These are phyloP conservation scores for Thielaviopsis ethacetica DNA, from an alignment of 2,329 filamentous ascomycete genomes.

Conservation along the genomic window DNA sequence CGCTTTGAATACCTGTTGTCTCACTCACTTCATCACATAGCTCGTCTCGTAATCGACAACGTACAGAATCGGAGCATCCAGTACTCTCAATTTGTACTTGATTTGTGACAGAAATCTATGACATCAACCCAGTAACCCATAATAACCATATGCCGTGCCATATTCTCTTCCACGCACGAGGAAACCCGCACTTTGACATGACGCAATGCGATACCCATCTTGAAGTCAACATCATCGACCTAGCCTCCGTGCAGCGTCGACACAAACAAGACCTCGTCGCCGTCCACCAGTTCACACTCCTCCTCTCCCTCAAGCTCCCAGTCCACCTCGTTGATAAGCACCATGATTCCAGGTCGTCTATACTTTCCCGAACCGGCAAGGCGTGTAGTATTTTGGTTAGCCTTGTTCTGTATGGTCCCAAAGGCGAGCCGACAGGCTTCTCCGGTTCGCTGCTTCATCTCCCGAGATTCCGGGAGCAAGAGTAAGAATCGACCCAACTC, in stretches of 20 bases:
- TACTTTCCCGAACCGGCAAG: slow-evolving; percentile 13
- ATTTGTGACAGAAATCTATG: background rate
- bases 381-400: slow-evolving; percentile 14
- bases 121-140: too few relatives aligned
- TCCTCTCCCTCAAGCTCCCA: slow-evolving; percentile 97
- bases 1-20: background rate
- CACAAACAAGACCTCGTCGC: slow-evolving; percentile 88
- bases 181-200: background rate
- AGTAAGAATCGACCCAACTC: background rate
- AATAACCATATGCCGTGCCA: background rate
- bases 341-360: slow-evolving; percentile 87
- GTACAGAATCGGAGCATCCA: background rate
- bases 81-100: background rate
- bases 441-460: background rate
- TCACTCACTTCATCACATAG: background rate
- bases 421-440: background rate
- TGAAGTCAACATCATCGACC: slow-evolving; percentile 3
- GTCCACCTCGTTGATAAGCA: slow-evolving; percentile 93
- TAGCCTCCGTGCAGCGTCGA: slow-evolving; percentile 91
- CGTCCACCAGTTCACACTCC: slow-evolving; percentile 62
- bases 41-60: background rate
- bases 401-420: background rate
- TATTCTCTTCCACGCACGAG: background rate
- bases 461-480: background rate
- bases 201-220: background rate